These are phyloP conservation scores for Leonotis leonurus DNA, from an alignment of 257 asterid genomes.

Conservation along the genomic window DNA sequence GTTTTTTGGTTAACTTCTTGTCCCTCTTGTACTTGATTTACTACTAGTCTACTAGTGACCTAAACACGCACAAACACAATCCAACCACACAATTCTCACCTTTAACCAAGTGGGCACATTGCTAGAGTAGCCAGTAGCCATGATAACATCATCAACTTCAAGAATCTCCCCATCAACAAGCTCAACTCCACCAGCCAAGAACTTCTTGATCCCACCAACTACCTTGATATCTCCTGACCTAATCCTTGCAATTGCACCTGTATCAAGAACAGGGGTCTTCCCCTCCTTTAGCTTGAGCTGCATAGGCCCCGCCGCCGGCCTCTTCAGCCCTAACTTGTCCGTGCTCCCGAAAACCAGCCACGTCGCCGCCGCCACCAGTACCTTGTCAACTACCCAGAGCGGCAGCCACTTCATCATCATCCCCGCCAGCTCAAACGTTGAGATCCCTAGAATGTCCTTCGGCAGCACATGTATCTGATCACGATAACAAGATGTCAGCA, in stretches of 20 bases:
- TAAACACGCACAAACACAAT: not conserved
- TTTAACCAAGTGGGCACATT: conserved; percentile 91
- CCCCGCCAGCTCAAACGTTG: conserved; percentile 63
- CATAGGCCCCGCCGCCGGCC: conserved; percentile 72
- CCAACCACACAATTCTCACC: conserved; percentile 31
- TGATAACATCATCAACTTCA: conserved; percentile 54
- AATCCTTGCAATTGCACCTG: conserved; percentile 64
- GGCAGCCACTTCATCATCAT: conserved; percentile 68
- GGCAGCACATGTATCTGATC: conserved; percentile 89
- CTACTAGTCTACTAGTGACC: too few relatives aligned
- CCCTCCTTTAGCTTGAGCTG: conserved; percentile 68
- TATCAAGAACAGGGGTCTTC: conserved; percentile 85
- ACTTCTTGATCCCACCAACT: conserved; percentile 71
- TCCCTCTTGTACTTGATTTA: too few relatives aligned
- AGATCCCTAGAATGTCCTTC: conserved; percentile 64
- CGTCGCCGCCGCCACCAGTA: conserved; percentile 50
- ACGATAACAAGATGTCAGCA: too few relatives aligned
- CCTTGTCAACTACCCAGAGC: conserved; percentile 55
- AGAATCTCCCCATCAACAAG: conserved; percentile 52
- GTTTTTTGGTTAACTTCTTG: too few relatives aligned
- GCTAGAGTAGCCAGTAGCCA: conserved; percentile 92
- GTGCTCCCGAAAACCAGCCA: conserved; percentile 58
- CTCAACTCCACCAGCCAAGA: conserved; percentile 53
- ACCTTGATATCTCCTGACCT: conserved; percentile 69
- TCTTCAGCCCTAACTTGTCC: conserved; percentile 60